Evolutionary conservation across 164 flowering plant genomes (phyloP), one percentile per base, ranked within the genome.

Genomic region (Piper longum): DNA sequence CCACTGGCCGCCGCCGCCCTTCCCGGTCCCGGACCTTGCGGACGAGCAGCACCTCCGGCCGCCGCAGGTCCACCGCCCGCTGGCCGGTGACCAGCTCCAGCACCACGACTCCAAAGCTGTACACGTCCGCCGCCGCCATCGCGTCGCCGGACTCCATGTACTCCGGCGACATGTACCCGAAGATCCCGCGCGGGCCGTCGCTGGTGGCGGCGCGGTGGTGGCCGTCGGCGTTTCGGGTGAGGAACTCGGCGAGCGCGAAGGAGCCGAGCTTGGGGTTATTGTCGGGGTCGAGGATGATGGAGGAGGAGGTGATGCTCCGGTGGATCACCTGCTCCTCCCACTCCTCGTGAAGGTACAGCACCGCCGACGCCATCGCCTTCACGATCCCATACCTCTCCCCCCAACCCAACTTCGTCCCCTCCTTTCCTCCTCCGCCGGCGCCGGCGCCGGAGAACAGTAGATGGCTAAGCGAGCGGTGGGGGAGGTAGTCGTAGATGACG

Each of bases 301-400:
- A 82, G 0, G 95, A 78, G 8, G 96, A 87, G 60, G 97, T 93
- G 52, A 93, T 87, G 68, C 81, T 85, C 59, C 84, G 81, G 73
- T 93, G 99, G 45, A 93, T 85, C 18, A 93, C 96, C 66, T 88
- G 89, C 64, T 93, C 97, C 18, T 93, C 96, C 99, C 99, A 93
- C 64, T 87, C 95, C 66, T 93, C 99, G 40, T 93, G 99, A 41
- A 93, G 95, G 64, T 93, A 93, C 43, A 76, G 81, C 62, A 88
- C 72, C 1, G 96, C 99, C 2, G 82, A 79, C 62, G 99, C 97
- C 19, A 90, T 85, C 0, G 99, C 83, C 66, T 75, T 83, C 70
- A 88, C 70, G 16, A 93, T 83, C 78, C 62, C 82, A 80, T 87
- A 88, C 43, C 97, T 73, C 41, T 77, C 79, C 5, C 59, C 65